Evolutionary conservation across 1,284 basidiomycete species (phyloP).

Genomic region (Cutaneotrichosporon dermatis): DNA sequence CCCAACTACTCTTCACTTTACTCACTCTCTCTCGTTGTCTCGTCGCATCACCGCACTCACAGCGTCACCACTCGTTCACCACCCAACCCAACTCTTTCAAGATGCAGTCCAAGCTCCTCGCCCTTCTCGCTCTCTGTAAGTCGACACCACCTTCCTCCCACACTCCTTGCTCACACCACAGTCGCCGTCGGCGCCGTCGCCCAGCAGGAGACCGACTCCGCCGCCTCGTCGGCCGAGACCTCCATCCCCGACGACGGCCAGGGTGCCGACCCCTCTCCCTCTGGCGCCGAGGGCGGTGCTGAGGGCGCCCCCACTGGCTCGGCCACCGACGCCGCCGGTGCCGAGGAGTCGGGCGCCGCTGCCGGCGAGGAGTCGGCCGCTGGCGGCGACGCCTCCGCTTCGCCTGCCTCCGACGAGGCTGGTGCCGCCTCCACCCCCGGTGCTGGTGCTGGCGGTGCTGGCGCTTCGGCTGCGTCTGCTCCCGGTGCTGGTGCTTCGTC

Average conservation of each 20-base stretch:
- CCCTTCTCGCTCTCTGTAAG: conserved; percentile 4
- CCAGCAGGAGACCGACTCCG: background rate
- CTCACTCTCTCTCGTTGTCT: background rate
- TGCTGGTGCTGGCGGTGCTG: background rate
- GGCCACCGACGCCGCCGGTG: too few relatives aligned
- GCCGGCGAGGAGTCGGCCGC: background rate
- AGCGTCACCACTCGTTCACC: background rate
- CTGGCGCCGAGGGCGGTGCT: background rate
- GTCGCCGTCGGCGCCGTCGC: conserved; percentile 4
- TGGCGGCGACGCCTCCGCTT: background rate
- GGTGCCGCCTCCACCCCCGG: background rate
- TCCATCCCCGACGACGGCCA: background rate
- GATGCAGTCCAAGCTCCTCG: conserved; percentile 5
- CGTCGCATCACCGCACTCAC: background rate
- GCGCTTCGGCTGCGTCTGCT: background rate
- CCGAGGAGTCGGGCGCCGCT: background rate
- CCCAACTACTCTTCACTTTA: background rate
- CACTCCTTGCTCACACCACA: background rate
- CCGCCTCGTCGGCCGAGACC: background rate
- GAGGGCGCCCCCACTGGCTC: background rate
- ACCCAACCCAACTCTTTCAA: background rate
- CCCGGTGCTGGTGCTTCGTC: background rate
- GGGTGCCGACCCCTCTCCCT: background rate
- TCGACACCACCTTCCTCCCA: background rate
- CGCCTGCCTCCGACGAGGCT: background rate